Percentiles rank a stretch among this genome's conserved stretches.
Evolutionary conservation across 495 filamentous ascomycete genomes (phyloP).

Genomic region (Penicillium antarcticum): DNA sequence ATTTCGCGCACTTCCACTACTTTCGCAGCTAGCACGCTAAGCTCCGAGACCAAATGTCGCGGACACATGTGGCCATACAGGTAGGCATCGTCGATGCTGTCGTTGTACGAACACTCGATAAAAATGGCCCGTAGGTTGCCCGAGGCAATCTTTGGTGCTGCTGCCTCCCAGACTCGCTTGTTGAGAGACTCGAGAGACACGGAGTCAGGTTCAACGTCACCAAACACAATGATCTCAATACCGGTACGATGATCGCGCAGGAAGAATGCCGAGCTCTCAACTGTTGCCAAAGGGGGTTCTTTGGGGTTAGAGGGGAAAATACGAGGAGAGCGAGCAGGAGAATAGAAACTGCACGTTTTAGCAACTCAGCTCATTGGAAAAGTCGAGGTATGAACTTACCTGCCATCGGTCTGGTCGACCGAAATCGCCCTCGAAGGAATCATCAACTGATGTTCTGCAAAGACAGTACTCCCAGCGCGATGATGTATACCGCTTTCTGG

Average conservation of each 20-base stretch:
- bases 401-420: constrained; percentile 28
- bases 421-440: constrained; percentile 29
- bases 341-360: constrained; percentile 22
- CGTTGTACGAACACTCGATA: constrained; percentile 92
- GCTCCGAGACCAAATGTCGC: constrained; percentile 72
- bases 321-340: constrained; percentile 29
- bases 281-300: constrained; percentile 33
- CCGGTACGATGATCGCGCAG: constrained; percentile 68
- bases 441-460: constrained; percentile 29
- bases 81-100: constrained; percentile 65
- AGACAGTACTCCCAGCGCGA: constrained; percentile 50
- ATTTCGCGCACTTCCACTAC: constrained; percentile 42
- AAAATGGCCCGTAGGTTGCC: constrained; percentile 75
- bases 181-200: constrained; percentile 81
- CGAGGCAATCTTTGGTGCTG: constrained; percentile 72
- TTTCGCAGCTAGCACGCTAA: constrained; percentile 64
- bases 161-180: constrained; percentile 73
- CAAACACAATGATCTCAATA: constrained; percentile 84
- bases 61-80: constrained; percentile 90
- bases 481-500: constrained; percentile 51
- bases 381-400: constrained; percentile 14
- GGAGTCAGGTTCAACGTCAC: constrained; percentile 90
- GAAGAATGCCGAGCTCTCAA: constrained; percentile 91
- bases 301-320: constrained; percentile 16
- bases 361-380: not conserved